A percentile compares a stretch with the other conserved stretches of the same genome.
phyloP scores from a whole-genome alignment of 2,329 filamentous ascomycete species.

The Didymella sp. region DNA sequence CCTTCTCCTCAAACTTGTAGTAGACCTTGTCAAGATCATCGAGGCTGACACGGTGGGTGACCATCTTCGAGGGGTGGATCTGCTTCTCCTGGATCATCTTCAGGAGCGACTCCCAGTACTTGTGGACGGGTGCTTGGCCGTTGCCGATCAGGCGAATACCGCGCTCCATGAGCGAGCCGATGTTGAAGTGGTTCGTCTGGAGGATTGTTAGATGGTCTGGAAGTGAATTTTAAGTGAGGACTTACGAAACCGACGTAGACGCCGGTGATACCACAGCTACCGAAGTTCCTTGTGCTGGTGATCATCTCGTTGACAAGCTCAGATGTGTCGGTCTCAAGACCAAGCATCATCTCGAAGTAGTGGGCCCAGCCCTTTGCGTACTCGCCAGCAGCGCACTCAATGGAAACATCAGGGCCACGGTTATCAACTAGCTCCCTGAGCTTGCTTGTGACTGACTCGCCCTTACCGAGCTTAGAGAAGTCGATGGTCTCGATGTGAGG shows the following conservation, averaged over 20 bases:
- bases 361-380: constrained; percentile 69
- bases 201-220: background rate
- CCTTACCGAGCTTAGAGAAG: constrained; percentile 68
- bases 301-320: constrained; percentile 84
- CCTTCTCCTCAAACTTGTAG: constrained; percentile 70
- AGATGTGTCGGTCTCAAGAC: constrained; percentile 83
- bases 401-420: constrained; percentile 72
- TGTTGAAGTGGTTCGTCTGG: constrained; percentile 80
- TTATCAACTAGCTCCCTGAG: constrained; percentile 77
- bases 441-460: constrained; percentile 71
- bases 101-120: constrained; percentile 83
- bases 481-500: constrained; percentile 73
- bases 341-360: constrained; percentile 65
- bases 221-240: too few relatives aligned
- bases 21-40: constrained; percentile 61
- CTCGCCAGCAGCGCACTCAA: constrained; percentile 72
- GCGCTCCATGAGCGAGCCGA: constrained; percentile 83
- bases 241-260: constrained; percentile 67
- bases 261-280: constrained; percentile 79
- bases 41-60: constrained; percentile 73
- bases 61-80: constrained; percentile 79
- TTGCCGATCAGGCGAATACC: constrained; percentile 80
- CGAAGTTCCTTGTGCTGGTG: constrained; percentile 72
- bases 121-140: constrained; percentile 76
- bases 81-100: constrained; percentile 69